Base-by-base conservation (phyloP, 1,284 basidiomycete genomes). In the Bondarzewia mesenterica region DNA sequence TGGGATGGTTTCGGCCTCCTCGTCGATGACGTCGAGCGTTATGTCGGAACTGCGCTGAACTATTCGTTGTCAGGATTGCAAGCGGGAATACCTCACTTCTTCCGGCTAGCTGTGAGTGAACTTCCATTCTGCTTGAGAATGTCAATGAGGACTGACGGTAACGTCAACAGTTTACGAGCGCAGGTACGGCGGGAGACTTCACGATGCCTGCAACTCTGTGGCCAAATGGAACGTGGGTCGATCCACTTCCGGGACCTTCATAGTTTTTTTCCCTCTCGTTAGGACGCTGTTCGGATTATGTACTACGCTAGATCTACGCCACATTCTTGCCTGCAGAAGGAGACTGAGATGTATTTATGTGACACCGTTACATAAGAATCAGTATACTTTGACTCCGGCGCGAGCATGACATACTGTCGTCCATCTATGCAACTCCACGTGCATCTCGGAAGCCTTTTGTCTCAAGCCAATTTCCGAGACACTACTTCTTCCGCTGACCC, bases 11-110 rank as follows among this genome's bases (percentile, higher is more conserved):
- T 89, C 58, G 69, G 80, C 1, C 72, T 94, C 32, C 72, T 94
- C 7, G 76, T 94, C 7, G 89, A 94, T 60, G 92, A 93, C 57
- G 90, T 94, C 0, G 77, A 91, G 59, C 74, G 85, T 50, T 91
- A 85, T 59, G 62, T 71, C 16, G 88, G 90, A 4, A 59, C 67
- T 2, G 78, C 73, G 5, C 69, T 85, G 43, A 85, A 84, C 55
- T 88, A 75, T 59, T 79, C 80, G 3, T 67, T 92, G n/a, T 72
- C 72, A 14, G 71, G 73, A 4, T 70, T 90, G 43, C 71, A 85
- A 47, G 60, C 68, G 1, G 72, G 71, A 14, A 59, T 93, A 5
- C 81, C 85, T 0, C 89, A 93, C 63, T 93, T 90, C 68, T 86
- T 93, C 63, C 74, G 89, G 51, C 68, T 92, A 42, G 89, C 89